phyloP scores from a whole-genome alignment of 1,284 basidiomycete genomes.

The Trichosporon asahii region DNA sequence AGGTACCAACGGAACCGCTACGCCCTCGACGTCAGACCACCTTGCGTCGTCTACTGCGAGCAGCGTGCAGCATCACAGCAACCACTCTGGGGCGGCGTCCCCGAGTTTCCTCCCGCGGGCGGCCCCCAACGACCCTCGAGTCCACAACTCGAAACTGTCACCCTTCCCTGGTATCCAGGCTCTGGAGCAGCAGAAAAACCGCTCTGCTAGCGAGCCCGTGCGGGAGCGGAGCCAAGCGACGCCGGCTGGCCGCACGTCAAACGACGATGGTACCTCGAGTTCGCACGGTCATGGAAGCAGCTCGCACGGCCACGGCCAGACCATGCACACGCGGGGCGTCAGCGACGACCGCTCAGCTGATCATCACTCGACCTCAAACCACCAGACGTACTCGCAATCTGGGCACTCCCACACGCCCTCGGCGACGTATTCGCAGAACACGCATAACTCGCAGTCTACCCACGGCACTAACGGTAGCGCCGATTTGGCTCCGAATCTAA shows the following conservation, averaged over 20 bases:
- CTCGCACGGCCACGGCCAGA: conserved; percentile 3
- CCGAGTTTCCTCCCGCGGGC: conserved; percentile 59
- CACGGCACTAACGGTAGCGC: conserved; percentile 3
- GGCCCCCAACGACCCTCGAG: conserved; percentile 56
- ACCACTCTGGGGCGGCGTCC: conserved; percentile 30
- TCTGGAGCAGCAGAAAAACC: conserved; percentile 55
- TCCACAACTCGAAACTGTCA: conserved; percentile 69
- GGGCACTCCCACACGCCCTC: conserved; percentile 2
- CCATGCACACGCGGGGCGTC: neutral
- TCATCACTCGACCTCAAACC: conserved; percentile 14
- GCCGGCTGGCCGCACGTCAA: conserved; percentile 11
- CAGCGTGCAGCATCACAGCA: conserved; percentile 38
- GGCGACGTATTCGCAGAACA: neutral
- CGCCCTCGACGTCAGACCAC: conserved; percentile 20
- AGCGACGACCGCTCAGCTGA: conserved; percentile 8
- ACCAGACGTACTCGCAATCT: neutral
- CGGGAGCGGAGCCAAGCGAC: neutral
- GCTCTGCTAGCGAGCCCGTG: conserved; percentile 10
- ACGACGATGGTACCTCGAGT: neutral
- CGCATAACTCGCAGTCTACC: conserved; percentile 2
- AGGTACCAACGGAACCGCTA: conserved; percentile 33
- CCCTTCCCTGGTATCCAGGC: conserved; percentile 80
- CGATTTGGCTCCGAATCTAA: neutral
- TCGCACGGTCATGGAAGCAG: conserved; percentile 1
- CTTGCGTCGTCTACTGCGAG: conserved; percentile 24